A percentile compares a stretch with the other conserved stretches of the same genome.
These are phyloP conservation scores for Geranium rotundifolium DNA, from an alignment of 345 rosid genomes.

Conservation along the genomic window DNA sequence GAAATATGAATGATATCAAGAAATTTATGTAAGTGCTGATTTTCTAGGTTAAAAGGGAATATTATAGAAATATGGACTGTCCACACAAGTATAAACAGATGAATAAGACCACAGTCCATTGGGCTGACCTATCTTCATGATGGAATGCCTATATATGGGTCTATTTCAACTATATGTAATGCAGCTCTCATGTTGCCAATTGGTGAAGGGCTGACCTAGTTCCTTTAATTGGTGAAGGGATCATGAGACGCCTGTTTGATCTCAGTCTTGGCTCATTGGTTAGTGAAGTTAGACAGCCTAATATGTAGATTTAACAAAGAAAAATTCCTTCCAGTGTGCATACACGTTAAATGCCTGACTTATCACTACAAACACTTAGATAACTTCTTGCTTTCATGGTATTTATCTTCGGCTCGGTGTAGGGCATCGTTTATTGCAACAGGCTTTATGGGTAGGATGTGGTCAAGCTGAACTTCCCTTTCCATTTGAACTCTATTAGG, in stretches of 20 bases:
- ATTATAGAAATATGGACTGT: no score
- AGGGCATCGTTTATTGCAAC: not conserved
- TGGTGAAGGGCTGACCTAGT: not conserved
- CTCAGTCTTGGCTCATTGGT: not conserved
- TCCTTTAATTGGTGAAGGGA: not conserved
- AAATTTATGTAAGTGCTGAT: no score
- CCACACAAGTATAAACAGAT: no score
- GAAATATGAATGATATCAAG: no score
- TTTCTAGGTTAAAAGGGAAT: no score
- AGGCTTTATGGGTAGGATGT: constrained; percentile 1
- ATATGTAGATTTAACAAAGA: not conserved
- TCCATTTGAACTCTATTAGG: constrained; percentile 23
- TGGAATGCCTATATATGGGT: no score
- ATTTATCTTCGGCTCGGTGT: not conserved
- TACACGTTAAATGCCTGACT: not conserved
- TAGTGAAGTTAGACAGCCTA: not conserved
- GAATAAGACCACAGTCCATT: no score
- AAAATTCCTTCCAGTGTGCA: not conserved
- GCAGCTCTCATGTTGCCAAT: not conserved
- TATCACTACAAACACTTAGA: not conserved
- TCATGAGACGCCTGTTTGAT: not conserved
- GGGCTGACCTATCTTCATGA: no score
- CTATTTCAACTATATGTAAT: not conserved
- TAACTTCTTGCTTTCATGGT: not conserved
- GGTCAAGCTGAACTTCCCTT: constrained; percentile 9